Base-by-base conservation (phyloP, 108 stramenopile genomes). In the Fistulifera solaris region DNA sequence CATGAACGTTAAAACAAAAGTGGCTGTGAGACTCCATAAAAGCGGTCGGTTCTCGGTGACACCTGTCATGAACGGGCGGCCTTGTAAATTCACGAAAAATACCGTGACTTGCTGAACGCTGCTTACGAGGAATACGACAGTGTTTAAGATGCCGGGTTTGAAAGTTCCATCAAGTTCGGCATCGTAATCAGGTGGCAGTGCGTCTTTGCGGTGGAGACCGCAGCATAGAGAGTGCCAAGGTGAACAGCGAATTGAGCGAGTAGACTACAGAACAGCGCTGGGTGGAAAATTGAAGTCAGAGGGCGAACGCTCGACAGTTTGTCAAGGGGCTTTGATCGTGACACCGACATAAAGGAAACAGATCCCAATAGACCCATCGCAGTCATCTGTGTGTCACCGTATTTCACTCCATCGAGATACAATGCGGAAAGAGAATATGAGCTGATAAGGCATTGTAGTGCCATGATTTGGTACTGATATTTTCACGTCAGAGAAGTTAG, bases 11-110 rank as follows among this genome's bases (percentile, higher is more conserved):
- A 89, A 61, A 48, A 87, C 83, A 38, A 89, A 87, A 0, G 94
- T 89, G 25, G 82, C 86, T n/a, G 87, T 59, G 40, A 97, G 70
- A 69, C 92, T 94, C 76, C 83, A 96, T 13, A 97, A 68, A 25
- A 98, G 79, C 15, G 97, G 91, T 14, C 77, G 75, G 64, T 98
- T 97, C 65, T 97, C 95, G 6, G 87, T 76, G 54, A 99, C 61
- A n/a, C 98, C 98, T 0, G 83, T 93, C 98, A 99, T 99, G 73
- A 95, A 99, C 11, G 98, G 98, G 12, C 90, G 71, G 15, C 98
- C 98, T 81, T 99, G 96, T 23, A 96, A 78, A 61, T 97, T 97
- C 31, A 97, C 98, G 46, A 99, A 88, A 72, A 96, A 96, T 21
- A 99, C 98, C 12, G 91, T 89, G 27, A 98, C 95, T 63, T 93